phyloP scores from a whole-genome alignment of 768 basidiomycete genomes.

The Amylocystis lapponica region DNA sequence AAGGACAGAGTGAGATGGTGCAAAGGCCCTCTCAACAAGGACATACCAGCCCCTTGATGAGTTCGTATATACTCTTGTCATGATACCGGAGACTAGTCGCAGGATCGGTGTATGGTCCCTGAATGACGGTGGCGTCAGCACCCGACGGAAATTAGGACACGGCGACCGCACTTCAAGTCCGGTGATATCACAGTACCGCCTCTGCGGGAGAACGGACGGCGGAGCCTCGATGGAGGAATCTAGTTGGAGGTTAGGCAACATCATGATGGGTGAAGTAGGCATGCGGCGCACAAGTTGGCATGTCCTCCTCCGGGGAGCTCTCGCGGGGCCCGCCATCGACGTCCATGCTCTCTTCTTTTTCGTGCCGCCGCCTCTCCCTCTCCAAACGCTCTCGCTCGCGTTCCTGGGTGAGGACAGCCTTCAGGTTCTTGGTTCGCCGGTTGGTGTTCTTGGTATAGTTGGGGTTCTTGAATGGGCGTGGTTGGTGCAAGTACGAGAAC shows the following conservation, averaged over 20 bases:
- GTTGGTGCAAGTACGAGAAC: slow-evolving; percentile 62
- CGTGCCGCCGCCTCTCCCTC: slow-evolving; percentile 50
- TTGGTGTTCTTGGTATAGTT: slow-evolving; percentile 64
- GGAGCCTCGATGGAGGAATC: slow-evolving; percentile 83
- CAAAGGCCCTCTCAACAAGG: neutral
- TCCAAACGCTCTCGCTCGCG: slow-evolving; percentile 70
- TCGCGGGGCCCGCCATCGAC: slow-evolving; percentile 38
- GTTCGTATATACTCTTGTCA: slow-evolving; percentile 82
- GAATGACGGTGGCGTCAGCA: no score
- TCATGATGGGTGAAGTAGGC: neutral
- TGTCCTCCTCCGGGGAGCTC: slow-evolving; percentile 45
- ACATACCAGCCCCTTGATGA: slow-evolving; percentile 67
- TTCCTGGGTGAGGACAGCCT: slow-evolving; percentile 72
- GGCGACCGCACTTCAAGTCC: slow-evolving; percentile 64
- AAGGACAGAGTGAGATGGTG: neutral
- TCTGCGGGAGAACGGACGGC: slow-evolving; percentile 71
- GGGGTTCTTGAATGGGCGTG: slow-evolving; percentile 76
- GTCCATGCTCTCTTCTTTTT: slow-evolving; percentile 53
- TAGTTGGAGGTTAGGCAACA: slow-evolving; percentile 19
- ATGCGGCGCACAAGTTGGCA: slow-evolving; percentile 57
- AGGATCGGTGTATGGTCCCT: slow-evolving; percentile 85
- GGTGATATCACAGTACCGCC: slow-evolving; percentile 82
- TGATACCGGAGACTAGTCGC: slow-evolving; percentile 76
- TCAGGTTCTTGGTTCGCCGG: slow-evolving; percentile 73
- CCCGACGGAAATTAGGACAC: no score